Base-by-base conservation (phyloP, 495 filamentous ascomycete species). In the Neurospora discreta region DNA sequence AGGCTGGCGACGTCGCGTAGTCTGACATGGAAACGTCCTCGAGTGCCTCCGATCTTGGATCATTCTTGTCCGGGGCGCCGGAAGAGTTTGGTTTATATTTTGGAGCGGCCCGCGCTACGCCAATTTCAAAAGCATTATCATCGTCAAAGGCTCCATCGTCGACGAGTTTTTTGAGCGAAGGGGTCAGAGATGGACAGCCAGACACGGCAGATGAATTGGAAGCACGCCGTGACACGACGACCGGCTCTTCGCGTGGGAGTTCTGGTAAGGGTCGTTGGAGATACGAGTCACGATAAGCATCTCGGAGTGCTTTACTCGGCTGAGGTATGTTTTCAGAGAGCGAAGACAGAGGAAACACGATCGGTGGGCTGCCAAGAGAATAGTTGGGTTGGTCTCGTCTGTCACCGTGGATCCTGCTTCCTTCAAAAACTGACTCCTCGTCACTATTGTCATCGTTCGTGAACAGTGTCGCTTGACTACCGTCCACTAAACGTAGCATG, bases 241-340 rank as follows among this genome's bases (percentile, higher is more conserved):
- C 39, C 10, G 39, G 74, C 52, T 74, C 69, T 7, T 73, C 73
- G 1, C 46, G 11, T 2, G 81, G 81, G 2, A 84, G 76, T 72
- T 83, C 79, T n/a, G 84, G 84, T 6, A 86, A 69, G n/a, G 83
- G 82, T 0, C 83, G 78, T 69, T 82, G 80, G 38, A 81, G 69
- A 52, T 80, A 78, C 13, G 78, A 71, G n/a, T 75, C 71, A 36
- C 58, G n/a, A 36, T 40, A 78, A 30, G 18, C 77, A 70, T 74
- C 74, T 65, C 74, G 72, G 16, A 43, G 41, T 9, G 44, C 73
- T 75, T 75, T 77, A 67, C 76, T 78, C 71, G 71, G 75, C 72
- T 78, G 73, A 33, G 75, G 74, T 20, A 75, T 41, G 33, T 36
- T 3, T 5, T 36, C 70, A 15, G 74, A 68, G 39, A 43, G 30